Base-by-base conservation (phyloP, 345 rosid genomes). In the Sisymbrium altissimum region DNA sequence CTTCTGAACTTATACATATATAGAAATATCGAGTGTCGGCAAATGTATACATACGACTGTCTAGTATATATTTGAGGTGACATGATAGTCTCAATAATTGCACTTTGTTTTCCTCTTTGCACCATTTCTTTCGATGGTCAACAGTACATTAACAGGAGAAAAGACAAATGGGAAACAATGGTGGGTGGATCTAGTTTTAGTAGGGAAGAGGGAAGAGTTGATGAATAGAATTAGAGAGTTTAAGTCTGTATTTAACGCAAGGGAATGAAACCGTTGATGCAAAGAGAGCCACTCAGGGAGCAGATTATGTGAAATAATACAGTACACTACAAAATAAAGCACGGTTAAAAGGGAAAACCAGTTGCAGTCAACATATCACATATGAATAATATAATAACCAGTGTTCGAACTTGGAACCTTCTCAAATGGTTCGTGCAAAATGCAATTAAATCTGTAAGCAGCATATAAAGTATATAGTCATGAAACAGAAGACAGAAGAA, bases 21-120 rank as follows among this genome's bases (percentile, higher is more conserved):
- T 43, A 23, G 49, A 40, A 4, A 49, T 38, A 53, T 30, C 7
- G 48, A 69, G 12, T 57, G 80, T 77, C 80, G 80, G 76, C 76
- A 77, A 77, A 77, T 55, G 80, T 29, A 76, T 69, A 75, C 48
- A 52, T 75, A 68, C 36, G 50, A 9, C 40, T 15, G 30, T 35
- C 18, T 57, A n/a, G 11, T 55, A 32, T 48, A 38, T 39, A 35
- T 58, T 6, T 44, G 70, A 53, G 17, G 73, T 63, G 66, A 70
- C 49, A 45, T 14, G 45, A 45, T 12, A 46, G 29, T 77, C 30
- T 36, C 75, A 70, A 77, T 76, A 76, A 76, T 39, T 54, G 70
- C 18, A 55, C 35, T 35, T 9, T 62, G 59, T 70, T 68, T 53
- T 36, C 55, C 17, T 21, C 23, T 15, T 53, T 3, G 18, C 11